A percentile compares a stretch with the other conserved stretches of the same genome.
phyloP scores from a whole-genome alignment of 1,139 yeast genomes.

The Diutina catenulata region DNA sequence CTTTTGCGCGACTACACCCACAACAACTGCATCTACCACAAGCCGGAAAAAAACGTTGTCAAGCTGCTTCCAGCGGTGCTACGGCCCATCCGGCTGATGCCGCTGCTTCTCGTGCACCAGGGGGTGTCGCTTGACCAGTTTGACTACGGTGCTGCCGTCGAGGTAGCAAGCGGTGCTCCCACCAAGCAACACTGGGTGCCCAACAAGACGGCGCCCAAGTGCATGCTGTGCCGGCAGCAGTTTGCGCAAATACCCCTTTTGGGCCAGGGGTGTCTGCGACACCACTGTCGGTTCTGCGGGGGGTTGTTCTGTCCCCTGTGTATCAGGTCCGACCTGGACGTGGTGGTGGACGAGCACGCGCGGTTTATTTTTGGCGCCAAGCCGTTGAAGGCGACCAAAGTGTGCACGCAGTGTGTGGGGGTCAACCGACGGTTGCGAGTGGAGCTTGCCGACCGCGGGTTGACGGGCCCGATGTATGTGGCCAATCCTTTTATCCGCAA shows the following conservation, averaged over 20 bases:
- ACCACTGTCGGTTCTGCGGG: constrained; percentile 3
- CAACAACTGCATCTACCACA: constrained; percentile 3
- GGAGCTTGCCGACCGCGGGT: not conserved
- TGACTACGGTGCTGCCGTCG: not conserved
- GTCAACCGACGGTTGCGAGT: not conserved
- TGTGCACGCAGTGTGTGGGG: constrained; percentile 2
- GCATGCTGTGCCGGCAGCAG: constrained; percentile 3
- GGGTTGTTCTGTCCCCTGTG: not conserved
- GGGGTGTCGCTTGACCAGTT: not conserved
- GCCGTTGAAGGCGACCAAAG: not conserved
- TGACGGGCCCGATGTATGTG: not conserved
- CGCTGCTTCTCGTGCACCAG: not conserved
- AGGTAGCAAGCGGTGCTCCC: not conserved
- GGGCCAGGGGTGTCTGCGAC: not conserved
- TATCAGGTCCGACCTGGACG: not conserved
- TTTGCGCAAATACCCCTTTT: not conserved
- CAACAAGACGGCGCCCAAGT: not conserved
- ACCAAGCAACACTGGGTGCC: constrained; percentile 2
- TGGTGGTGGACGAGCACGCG: not conserved
- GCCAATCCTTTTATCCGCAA: not conserved
- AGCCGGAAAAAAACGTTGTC: not conserved
- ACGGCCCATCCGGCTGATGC: constrained; percentile 4
- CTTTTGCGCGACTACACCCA: not conserved
- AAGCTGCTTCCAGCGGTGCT: constrained; percentile 1
- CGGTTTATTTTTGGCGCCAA: not conserved